These are phyloP conservation scores for Heliamphora pulchella DNA, from an alignment of 179 eudicot genomes.

Conservation along the genomic window DNA sequence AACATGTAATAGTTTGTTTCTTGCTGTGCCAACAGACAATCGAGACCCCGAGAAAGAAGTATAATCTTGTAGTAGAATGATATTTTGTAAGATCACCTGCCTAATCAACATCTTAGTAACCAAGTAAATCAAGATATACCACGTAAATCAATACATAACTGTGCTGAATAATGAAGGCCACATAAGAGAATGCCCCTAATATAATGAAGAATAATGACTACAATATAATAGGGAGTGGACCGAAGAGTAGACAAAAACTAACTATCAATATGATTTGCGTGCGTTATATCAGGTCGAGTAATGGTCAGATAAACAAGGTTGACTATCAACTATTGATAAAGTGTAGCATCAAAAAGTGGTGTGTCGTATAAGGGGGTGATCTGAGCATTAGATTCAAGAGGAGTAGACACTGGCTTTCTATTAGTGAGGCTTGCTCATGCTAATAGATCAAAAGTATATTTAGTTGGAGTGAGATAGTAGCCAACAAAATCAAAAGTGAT, in stretches of 20 bases:
- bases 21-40: slow-evolving; percentile 8
- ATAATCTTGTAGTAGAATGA: not conserved
- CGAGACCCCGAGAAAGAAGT: not conserved
- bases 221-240: too few relatives aligned
- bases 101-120: slow-evolving; percentile 16
- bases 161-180: not conserved
- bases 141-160: too few relatives aligned
- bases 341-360: not conserved
- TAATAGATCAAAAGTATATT: not conserved
- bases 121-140: not conserved
- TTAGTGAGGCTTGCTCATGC: not conserved
- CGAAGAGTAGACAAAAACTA: not conserved
- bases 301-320: not conserved
- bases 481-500: not conserved
- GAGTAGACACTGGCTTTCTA: not conserved
- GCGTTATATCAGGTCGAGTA: not conserved
- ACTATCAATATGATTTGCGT: not conserved
- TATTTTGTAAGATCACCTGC: not conserved
- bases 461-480: not conserved
- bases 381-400: not conserved
- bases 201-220: not conserved
- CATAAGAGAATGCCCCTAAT: not conserved
- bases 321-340: not conserved
- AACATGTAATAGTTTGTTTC: not conserved
- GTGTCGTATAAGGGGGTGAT: not conserved